Evolutionary conservation across 352 stramenopile species (phyloP), one percentile per base, ranked within the genome.

Genomic region (Pythium biforme): DNA sequence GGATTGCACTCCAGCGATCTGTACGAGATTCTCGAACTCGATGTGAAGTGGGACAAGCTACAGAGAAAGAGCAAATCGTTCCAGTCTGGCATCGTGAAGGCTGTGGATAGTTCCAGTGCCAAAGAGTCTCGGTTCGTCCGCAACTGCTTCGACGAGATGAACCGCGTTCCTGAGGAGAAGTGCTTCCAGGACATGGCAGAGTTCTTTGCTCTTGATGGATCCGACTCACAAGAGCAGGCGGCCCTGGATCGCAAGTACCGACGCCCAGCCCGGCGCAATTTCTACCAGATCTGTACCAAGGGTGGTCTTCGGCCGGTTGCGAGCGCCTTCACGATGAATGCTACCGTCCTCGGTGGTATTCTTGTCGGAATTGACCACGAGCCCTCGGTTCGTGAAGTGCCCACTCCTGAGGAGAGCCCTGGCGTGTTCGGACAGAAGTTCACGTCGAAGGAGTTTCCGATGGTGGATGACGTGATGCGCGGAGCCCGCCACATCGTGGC

Each of bases 251-350:
- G 76, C 17, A 90, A 90, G 54, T 93, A 88, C 43, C 85, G 85
- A 34, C 83, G 85, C 19, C 87, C 87, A 43, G 81, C 81, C 23
- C 83, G 87, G 11, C 85, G 87, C 46, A 96, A 90, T 53, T 93
- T 92, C 50, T 96, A 96, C 64, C 85, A 96, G 56, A 93, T 96
- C 26, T 94, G 87, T 54, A 92, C 81, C 15, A 96, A 96, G 58
- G 87, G 73, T 47, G 87, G 85, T 23, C 70, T 96, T 22, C 83
- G 86, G 19, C 73, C 74, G 15, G 65, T 94, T 14, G 86, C 83
- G 11, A 62, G 76, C 40, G 81, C 83, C 11, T 96, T 96, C 68
- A 94, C 87, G 29, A 92, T 96, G 82, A 94, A 90, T 63, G 76
- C 87, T 15, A 88, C 82, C 19, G 86, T 94, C 9, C 64, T 96